These are phyloP conservation scores for Umbelopsis vinacea DNA, from an alignment of 192 early-diverging fungal species.

Conservation along the genomic window DNA sequence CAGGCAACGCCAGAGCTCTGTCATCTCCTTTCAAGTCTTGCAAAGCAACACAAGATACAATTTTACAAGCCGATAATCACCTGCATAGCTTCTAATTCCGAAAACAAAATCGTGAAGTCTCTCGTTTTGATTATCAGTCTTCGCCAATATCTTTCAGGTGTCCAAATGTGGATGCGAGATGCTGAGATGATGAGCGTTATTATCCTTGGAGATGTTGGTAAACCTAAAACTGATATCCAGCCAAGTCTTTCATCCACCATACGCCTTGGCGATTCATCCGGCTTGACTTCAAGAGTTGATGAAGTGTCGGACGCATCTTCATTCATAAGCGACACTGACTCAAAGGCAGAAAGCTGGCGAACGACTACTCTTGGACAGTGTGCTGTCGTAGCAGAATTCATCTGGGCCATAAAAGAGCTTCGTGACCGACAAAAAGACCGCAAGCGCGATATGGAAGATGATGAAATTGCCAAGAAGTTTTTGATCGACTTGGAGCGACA, in stretches of 20 bases:
- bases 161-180: conserved; percentile 62
- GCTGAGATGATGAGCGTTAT: conserved; percentile 59
- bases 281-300: background rate
- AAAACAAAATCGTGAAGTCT: conserved; percentile 44
- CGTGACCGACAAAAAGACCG: conserved; percentile 37
- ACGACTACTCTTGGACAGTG: conserved; percentile 59
- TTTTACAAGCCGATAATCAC: conserved; percentile 61
- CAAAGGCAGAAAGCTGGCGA: conserved; percentile 42
- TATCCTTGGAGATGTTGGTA: conserved; percentile 57
- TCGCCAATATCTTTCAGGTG: conserved; percentile 46
- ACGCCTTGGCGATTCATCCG: background rate
- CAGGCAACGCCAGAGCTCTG: conserved; percentile 41
- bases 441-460: conserved; percentile 45
- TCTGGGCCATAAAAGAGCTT: conserved; percentile 48
- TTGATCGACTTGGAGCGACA: conserved; percentile 58
- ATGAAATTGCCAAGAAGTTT: conserved; percentile 59
- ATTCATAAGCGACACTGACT: background rate
- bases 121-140: conserved; percentile 49
- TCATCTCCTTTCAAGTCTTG: conserved; percentile 43
- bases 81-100: conserved; percentile 55
- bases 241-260: background rate
- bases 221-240: conserved; percentile 24
- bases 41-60: conserved; percentile 30
- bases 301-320: conserved; percentile 6
- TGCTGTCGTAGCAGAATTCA: conserved; percentile 52